Base-by-base conservation (phyloP, 805 yeast genomes). In the Metschnikowia shivogae region DNA sequence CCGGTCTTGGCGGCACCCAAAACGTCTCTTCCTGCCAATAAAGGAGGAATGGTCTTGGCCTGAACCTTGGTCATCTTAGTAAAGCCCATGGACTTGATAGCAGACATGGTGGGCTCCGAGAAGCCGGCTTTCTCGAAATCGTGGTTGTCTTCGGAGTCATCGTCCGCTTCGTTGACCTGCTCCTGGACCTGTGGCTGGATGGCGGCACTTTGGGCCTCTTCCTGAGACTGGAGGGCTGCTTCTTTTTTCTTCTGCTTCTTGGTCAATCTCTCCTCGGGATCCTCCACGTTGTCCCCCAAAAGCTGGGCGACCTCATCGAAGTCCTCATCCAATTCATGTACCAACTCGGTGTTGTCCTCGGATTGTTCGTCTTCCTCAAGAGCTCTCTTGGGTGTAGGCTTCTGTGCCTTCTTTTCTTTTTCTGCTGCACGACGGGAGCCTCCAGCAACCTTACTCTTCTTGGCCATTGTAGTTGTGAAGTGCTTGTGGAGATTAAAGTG, bases 1-100 rank as follows among this genome's bases (percentile, higher is more conserved):
- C 99, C 99, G 3, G 99, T 93, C 70, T 90, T 92, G 46, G 99
- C 99, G n/a, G 99, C 99, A 55, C 99, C 99, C 44, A 93, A 76
- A 17, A 95, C 98, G 68, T 93, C 99, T 57, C 92, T 81, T 36
- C 99, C 99, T 1, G 98, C 97, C 52, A 95, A 70, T 50, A 93
- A 74, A 9, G 99, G 98, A 6, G 99, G 98, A 45, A 93, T 93
- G 10, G 99, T 89, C 68, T 92, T 82, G 24, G 95, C 84, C 68
- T 93, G 99, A 8, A 93, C 98, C 52, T 83, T 81, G 1, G 99
- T 95, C 97, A 93, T 88, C 42, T 72, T 84, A 11, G 80, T 74
- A 70, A 93, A 93, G 1, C 97, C 97, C 97, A 93, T 87, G 29
- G 81, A 84, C 33, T 74, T 73, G 53, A 93, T 82, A 19, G 96